Conservation (phyloP, 225 moss, liverwort and hornwort genomes). For the Marchantia paleacea region DNA sequence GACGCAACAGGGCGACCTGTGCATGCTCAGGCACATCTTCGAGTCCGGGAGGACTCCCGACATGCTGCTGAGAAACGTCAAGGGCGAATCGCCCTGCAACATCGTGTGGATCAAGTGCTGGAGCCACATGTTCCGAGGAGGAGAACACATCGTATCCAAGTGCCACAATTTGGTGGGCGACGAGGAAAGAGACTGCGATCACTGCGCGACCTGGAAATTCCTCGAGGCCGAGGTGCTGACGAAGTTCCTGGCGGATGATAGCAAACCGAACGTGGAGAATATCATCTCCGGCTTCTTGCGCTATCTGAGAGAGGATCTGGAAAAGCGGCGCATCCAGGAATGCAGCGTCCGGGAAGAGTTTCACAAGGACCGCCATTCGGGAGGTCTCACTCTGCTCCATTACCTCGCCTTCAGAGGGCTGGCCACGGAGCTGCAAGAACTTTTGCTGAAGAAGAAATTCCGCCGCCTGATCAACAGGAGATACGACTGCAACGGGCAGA, state of each 20-base stretch:
- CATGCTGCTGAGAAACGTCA: background rate
- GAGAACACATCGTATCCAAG: background rate
- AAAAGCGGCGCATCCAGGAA: background rate
- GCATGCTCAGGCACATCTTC: conserved; percentile 8
- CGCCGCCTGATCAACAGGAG: background rate
- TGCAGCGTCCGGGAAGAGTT: no score
- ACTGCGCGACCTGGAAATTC: background rate
- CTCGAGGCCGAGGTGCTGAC: background rate
- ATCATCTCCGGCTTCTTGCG: background rate
- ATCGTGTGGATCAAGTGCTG: background rate
- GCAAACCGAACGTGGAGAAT: background rate
- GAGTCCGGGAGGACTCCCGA: conserved; percentile 1
- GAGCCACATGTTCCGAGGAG: background rate
- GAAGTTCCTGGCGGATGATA: background rate
- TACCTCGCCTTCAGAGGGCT: background rate
- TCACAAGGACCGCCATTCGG: background rate
- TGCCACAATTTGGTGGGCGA: background rate
- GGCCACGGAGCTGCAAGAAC: background rate
- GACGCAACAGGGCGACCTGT: background rate
- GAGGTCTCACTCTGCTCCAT: background rate
- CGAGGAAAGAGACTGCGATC: background rate
- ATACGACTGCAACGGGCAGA: conserved; percentile 17
- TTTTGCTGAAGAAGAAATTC: background rate
- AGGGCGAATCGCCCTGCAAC: background rate
- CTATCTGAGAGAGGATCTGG: background rate